Percentiles rank a stretch among this genome's conserved stretches.
Evolutionary conservation across 2,329 filamentous ascomycete genomes (phyloP).

Genomic region (Myriangium duriaei): DNA sequence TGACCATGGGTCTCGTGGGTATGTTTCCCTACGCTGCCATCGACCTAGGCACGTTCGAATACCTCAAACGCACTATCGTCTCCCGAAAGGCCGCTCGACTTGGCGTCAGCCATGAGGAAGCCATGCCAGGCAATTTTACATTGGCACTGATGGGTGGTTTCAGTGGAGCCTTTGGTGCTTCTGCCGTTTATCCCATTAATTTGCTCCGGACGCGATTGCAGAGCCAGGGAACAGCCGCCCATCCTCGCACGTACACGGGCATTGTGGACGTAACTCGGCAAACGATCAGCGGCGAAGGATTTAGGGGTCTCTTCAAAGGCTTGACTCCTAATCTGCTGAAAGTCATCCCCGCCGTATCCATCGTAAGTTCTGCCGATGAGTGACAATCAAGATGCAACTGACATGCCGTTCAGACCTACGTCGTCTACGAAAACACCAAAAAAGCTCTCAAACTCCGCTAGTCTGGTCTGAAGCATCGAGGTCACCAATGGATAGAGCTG

Average conservation of each 20-base stretch:
- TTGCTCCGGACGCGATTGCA: constrained; percentile 83
- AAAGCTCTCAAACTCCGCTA: constrained; percentile 40
- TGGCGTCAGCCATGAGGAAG: constrained; percentile 69
- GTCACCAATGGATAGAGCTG: no score
- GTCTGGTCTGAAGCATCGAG: no score
- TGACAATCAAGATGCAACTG: constrained; percentile 6
- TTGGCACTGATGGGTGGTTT: constrained; percentile 84
- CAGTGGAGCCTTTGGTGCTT: constrained; percentile 82
- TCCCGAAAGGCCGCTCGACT: constrained; percentile 54
- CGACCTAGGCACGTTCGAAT: constrained; percentile 89
- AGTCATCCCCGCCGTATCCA: constrained; percentile 89
- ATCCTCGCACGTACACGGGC: constrained; percentile 79
- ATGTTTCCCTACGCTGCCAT: constrained; percentile 98
- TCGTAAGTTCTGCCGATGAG: constrained; percentile 30
- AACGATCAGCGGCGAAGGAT: constrained; percentile 71
- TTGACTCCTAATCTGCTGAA: constrained; percentile 91
- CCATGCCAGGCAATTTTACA: constrained; percentile 62
- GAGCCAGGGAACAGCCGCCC: constrained; percentile 86
- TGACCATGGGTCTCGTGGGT: constrained; percentile 85
- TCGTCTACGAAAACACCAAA: constrained; percentile 88
- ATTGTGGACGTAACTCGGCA: constrained; percentile 79
- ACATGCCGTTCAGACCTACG: constrained; percentile 51
- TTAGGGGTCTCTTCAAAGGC: constrained; percentile 83
- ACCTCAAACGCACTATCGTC: constrained; percentile 67
- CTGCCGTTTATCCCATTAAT: constrained; percentile 91